Evolutionary conservation across 2,329 filamentous ascomycete species (phyloP).

Genomic region (Fusarium ramigenum): DNA sequence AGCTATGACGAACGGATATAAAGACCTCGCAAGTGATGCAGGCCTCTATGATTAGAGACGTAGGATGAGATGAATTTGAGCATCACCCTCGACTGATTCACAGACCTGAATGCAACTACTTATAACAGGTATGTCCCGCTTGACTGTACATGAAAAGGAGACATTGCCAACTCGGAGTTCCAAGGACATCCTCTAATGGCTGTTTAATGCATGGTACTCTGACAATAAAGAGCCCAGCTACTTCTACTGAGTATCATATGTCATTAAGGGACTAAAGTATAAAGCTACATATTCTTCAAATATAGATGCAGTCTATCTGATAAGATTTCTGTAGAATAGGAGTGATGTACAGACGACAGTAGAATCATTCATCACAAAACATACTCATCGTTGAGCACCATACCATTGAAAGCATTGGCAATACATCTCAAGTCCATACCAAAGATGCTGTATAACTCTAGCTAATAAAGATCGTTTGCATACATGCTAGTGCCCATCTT

Average conservation of each 20-base stretch:
- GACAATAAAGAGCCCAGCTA: background rate
- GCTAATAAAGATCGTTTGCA: background rate
- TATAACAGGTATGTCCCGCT: accelerated
- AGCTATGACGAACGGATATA: background rate
- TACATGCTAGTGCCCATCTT: background rate
- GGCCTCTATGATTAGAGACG: too few relatives aligned
- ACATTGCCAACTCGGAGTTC: background rate
- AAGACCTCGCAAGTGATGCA: background rate
- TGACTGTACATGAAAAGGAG: background rate
- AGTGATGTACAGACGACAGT: background rate
- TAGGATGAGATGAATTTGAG: background rate
- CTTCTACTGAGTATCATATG: background rate
- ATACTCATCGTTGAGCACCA: background rate
- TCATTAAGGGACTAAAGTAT: background rate
- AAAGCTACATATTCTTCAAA: background rate
- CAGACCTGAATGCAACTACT: background rate
- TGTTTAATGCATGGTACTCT: too few relatives aligned
- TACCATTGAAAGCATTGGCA: background rate
- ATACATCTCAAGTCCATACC: background rate
- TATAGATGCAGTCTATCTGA: background rate
- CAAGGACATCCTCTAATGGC: background rate
- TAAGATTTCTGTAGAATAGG: background rate
- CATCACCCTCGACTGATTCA: background rate
- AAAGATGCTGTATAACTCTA: background rate
- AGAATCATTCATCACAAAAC: background rate